phyloP scores from a whole-genome alignment of 768 basidiomycete genomes.

The Sporobolomyces pararoseus region DNA sequence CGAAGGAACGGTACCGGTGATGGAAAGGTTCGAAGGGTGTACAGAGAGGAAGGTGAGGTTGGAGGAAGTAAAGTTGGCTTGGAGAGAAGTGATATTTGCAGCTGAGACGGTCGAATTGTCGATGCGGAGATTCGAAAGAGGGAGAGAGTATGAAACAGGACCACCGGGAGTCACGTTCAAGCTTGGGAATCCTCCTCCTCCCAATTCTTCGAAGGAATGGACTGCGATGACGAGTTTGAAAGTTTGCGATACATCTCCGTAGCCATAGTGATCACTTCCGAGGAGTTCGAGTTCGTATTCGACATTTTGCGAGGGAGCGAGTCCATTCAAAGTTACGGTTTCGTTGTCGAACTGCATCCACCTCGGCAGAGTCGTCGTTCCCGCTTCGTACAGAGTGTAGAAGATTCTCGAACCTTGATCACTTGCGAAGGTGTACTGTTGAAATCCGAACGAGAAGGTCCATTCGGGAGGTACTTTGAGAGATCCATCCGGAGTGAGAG shows the following conservation, averaged over 20 bases:
- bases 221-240: conserved; percentile 67
- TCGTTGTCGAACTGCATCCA: conserved; percentile 71
- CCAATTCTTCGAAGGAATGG: conserved; percentile 62
- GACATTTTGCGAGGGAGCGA: conserved; percentile 57
- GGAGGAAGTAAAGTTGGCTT: conserved; percentile 58
- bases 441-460: conserved; percentile 87
- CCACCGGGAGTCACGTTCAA: conserved; percentile 57
- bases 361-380: conserved; percentile 66
- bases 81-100: conserved; percentile 58
- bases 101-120: conserved; percentile 64
- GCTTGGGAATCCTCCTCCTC: conserved; percentile 41
- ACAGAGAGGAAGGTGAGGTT: conserved; percentile 57
- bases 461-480: conserved; percentile 73
- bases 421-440: conserved; percentile 60
- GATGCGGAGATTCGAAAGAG: conserved; percentile 54
- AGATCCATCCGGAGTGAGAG: conserved; percentile 47
- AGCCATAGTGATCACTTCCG: conserved; percentile 71
- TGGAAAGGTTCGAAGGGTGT: conserved; percentile 57
- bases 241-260: conserved; percentile 58
- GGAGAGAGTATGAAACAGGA: conserved; percentile 55
- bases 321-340: conserved; percentile 71
- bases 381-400: conserved; percentile 63
- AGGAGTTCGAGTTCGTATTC: conserved; percentile 59
- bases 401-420: conserved; percentile 53
- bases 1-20: conserved; percentile 64